Base-by-base conservation (phyloP, 192 early-diverging fungal species). In the Spizellomyces sp. region DNA sequence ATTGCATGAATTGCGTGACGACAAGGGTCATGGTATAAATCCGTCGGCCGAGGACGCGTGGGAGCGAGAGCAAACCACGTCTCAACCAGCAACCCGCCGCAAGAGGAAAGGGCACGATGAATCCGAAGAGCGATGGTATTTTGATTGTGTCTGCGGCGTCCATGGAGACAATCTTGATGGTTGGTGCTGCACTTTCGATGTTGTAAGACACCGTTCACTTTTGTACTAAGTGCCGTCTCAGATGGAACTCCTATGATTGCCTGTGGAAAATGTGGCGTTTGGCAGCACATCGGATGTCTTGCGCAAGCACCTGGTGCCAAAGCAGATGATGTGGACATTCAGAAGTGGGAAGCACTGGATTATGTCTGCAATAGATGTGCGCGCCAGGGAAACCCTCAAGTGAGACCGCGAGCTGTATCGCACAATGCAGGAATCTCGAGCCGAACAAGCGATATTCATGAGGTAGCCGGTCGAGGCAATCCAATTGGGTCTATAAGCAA, bases 231-330 rank as follows among this genome's bases (percentile, higher is more conserved):
- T 14, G 15, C 42, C 14, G 12, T 46, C 58, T 41, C 59, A 78
- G 89, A 93, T 81, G 91, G 90, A 8, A 78, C 80, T 22, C 84
- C 88, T 0, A 90, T 91, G 83, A 89, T 93, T 60, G 84, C 87
- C 0, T 93, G 91, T 65, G 89, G 79, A 43, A 63, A 73, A 19
- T 93, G 91, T 72, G 74, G 79, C 54, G 80, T 84, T 4, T 93
- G 91, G 91, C 86, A 89, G 61, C 91, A 93, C 73, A 88, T 92
- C 15, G 69, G 74, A 1, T 93, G 91, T 59, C 74, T 90, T 46
- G 78, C 72, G 10, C 79, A 56, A 41, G 63, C 67, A 9, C 47
- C 67, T 42, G 71, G 62, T 12, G 66, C 66, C 10, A 19, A 36
- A 6, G 66, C 27, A 41, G 45, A 58, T 41, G 22, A 57, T 45